Base-by-base conservation (phyloP, 768 basidiomycete species). In the Leccinellum albellum region DNA sequence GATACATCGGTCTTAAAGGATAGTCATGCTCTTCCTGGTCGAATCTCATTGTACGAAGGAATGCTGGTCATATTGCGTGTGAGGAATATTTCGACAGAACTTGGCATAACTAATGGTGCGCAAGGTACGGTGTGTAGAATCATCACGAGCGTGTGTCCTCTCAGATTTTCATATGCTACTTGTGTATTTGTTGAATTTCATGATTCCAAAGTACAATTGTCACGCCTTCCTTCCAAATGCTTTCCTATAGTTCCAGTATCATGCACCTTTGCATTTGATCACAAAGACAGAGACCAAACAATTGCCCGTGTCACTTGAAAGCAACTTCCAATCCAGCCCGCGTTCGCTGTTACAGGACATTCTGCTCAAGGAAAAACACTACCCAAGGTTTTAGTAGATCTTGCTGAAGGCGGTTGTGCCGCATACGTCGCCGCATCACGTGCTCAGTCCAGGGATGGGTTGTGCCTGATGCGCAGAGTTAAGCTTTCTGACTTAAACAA, bases 281-380 rank as follows among this genome's bases (percentile, higher is more conserved):
- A 45, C 2, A 21, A 12, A 55, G 35, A 23, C 62, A 42, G 50
- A 7, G 24, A n/a, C 5, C 13, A 50, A 6, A 20, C 33, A 12
- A 61, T 56, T 5, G 2, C 56, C 2, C 1, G 20, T 20, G n/a
- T 62, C 10, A 32, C 21, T 6, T 12, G 37, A 0, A 56, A 55
- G 42, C 72, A 74, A 45, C 32, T 69, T 1, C 64, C 62, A 0
- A 62, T 71, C 21, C 61, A 74, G 29, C 70, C 68, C 0, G 71
- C 58, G 0, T 75, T 71, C 62, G 66, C 71, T 3, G 52, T 72
- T 0, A 73, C 73, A 0, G 69, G 70, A 2, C 73, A 74, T 26
- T 64, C 62, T 17, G 63, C 66, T 1, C 73, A 74, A 58, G 73
- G 73, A 4, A 69, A 70, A 50, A 66, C 66, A 0, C 45, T 75